Evolutionary conservation across 2,329 filamentous ascomycete genomes (phyloP).

Genomic region (Dactylellina drechsleri): DNA sequence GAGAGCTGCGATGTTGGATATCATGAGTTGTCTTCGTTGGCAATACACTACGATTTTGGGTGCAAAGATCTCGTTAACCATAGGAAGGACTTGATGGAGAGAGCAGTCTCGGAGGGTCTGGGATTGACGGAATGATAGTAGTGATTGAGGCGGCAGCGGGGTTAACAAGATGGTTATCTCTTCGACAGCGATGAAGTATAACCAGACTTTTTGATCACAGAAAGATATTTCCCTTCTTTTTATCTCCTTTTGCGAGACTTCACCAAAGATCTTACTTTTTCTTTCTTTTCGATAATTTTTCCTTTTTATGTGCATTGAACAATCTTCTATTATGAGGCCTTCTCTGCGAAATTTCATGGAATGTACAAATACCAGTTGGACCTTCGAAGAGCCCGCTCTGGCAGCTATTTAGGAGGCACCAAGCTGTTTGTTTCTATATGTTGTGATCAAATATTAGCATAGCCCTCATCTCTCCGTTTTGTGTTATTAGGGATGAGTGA

Average conservation of each 20-base stretch:
- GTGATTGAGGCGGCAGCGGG: too few species aligned
- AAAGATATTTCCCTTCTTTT: neutral
- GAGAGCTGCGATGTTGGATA: constrained; percentile 36
- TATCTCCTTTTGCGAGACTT: too few species aligned
- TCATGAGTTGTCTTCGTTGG: constrained; percentile 15
- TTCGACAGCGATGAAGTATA: too few species aligned
- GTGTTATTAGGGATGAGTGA: neutral
- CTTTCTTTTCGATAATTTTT: too few species aligned
- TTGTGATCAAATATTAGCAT: neutral
- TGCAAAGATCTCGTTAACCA: constrained; percentile 2
- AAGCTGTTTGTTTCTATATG: constrained; percentile 46
- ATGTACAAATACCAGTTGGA: neutral
- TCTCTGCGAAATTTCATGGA: neutral
- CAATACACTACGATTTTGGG: constrained; percentile 32
- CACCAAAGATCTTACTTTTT: too few species aligned
- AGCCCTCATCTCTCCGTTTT: too few species aligned
- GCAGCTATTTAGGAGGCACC: constrained; percentile 43
- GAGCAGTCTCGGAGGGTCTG: neutral
- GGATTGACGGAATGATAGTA: neutral
- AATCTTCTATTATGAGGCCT: too few species aligned
- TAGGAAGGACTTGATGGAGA: constrained; percentile 14
- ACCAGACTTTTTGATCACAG: too few species aligned
- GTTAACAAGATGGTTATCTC: too few species aligned
- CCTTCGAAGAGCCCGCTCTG: neutral
- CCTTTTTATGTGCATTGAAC: too few species aligned